Evolutionary conservation across 352 stramenopile species (phyloP).

Genomic region (Pythium chondricola): DNA sequence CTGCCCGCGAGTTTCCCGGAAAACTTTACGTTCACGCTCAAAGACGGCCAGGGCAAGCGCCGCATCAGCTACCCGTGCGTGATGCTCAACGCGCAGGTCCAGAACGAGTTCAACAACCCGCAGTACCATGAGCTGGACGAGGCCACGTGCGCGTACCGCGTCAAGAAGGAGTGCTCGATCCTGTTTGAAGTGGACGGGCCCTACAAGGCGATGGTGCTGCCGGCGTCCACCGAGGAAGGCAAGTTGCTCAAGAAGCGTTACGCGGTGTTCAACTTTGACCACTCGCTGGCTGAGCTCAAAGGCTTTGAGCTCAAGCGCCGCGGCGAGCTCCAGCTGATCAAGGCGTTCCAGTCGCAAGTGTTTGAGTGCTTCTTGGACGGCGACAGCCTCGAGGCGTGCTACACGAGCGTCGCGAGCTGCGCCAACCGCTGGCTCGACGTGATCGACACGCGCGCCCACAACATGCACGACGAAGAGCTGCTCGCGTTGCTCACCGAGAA

Average conservation of each 20-base stretch:
- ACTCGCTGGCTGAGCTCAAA: slow-evolving; percentile 75
- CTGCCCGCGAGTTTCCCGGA: slow-evolving; percentile 97
- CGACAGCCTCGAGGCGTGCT: slow-evolving; percentile 92
- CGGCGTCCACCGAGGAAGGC: slow-evolving; percentile 97
- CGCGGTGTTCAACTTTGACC: slow-evolving; percentile 83
- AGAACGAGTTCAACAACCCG: slow-evolving; percentile 98
- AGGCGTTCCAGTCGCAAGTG: slow-evolving; percentile 98
- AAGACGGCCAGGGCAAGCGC: slow-evolving; percentile 63
- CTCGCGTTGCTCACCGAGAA: slow-evolving; percentile 98
- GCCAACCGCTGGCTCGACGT: slow-evolving; percentile 99
- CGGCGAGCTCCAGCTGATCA: slow-evolving; percentile 98
- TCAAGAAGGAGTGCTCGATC: slow-evolving; percentile 96
- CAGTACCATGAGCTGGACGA: slow-evolving; percentile 83
- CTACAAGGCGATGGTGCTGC: slow-evolving; percentile 98
- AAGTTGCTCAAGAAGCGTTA: slow-evolving; percentile 98
- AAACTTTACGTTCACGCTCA: slow-evolving; percentile 91
- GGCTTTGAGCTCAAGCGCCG: slow-evolving; percentile 98
- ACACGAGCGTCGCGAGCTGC: slow-evolving; percentile 93
- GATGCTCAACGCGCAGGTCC: slow-evolving; percentile 98
- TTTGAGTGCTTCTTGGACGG: slow-evolving; percentile 98
- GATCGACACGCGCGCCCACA: slow-evolving; percentile 92
- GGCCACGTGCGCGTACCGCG: slow-evolving; percentile 85
- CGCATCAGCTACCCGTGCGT: slow-evolving; percentile 97
- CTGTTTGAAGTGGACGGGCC: slow-evolving; percentile 99
- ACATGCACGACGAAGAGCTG: slow-evolving; percentile 95